Base-by-base conservation (phyloP, 2,329 filamentous ascomycete genomes). In the Rhynchosporium graminicola region DNA sequence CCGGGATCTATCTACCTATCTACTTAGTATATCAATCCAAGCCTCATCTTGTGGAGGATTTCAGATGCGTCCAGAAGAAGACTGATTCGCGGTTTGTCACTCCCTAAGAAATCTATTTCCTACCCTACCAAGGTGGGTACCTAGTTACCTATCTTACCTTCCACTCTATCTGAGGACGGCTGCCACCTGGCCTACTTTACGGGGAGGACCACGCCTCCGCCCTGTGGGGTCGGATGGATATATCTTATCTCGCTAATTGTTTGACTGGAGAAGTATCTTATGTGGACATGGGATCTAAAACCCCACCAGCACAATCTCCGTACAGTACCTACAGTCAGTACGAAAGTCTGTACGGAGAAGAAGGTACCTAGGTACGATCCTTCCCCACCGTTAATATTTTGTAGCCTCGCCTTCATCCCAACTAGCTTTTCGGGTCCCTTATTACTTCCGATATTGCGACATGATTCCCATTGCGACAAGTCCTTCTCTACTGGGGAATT, bases 61-160 rank as follows among this genome's bases (percentile, higher is more conserved):
- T 54, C 50, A 54, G 38, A 26, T 40, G 51, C 28, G 26, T 33
- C 9, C 33, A 54, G 36, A 10, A 40, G 51, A 33, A 42, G 33
- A 42, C 28, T 54, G 51, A 54, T 54, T 33, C 33, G 51, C 51
- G 38, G 51, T 54, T 54, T 38, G 40, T 54, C 36, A 54, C 51
- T 29, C 40, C 51, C 13, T 54, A 13, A 54, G 9, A 28, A 54
- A 54, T 54, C 36, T 40, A 40, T 29, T 54, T 20, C 13, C 36
- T 12, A 12, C 12, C 7, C 36, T 40, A 8, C 36, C 7, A 40
- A 20, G 20, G 20, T 20, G 1, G 20, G 20, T 20, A 20, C 20
- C 1, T 20, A 20, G 20, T 20, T 20, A 20, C 20, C 20, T 20
- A 20, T 20, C 20, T 20, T 20, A 20, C 20, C 20, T 20, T 15